Evolutionary conservation across 2,329 filamentous ascomycete species (phyloP).

Genomic region (Cladosporium halotolerans): DNA sequence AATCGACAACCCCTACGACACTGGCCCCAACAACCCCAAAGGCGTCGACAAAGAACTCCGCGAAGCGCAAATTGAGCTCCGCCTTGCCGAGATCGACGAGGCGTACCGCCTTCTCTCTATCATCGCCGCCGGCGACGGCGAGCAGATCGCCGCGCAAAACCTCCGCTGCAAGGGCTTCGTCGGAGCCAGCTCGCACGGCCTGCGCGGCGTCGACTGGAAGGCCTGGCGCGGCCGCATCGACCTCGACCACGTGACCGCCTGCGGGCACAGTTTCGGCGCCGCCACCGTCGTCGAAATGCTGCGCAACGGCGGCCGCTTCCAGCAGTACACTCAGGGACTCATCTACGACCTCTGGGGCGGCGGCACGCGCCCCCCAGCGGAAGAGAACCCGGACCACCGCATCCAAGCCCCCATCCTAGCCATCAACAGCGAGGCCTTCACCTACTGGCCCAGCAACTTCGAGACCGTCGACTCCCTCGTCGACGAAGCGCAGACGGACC

Average conservation of each 20-base stretch:
- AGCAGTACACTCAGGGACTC: slow-evolving; percentile 57
- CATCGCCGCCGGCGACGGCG: slow-evolving; percentile 50
- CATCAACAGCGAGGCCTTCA: slow-evolving; percentile 63
- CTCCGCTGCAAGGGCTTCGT: slow-evolving; percentile 52
- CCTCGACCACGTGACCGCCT: slow-evolving; percentile 52
- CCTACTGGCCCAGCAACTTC: slow-evolving; percentile 63
- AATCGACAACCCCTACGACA: slow-evolving; percentile 44
- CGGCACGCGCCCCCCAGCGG: slow-evolving; percentile 36
- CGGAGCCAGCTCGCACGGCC: slow-evolving; percentile 53
- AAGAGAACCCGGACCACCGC: slow-evolving; percentile 38
- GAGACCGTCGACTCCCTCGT: slow-evolving; percentile 51
- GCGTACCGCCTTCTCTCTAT: slow-evolving; percentile 51
- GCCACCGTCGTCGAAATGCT: slow-evolving; percentile 58
- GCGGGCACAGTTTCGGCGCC: slow-evolving; percentile 63
- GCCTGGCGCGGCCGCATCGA: slow-evolving; percentile 53
- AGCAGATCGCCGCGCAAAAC: slow-evolving; percentile 47
- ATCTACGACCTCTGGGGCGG: slow-evolving; percentile 61
- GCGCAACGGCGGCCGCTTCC: slow-evolving; percentile 48
- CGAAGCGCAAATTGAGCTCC: slow-evolving; percentile 55
- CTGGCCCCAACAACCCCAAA: slow-evolving; percentile 48
- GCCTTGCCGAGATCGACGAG: slow-evolving; percentile 60
- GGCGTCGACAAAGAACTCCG: slow-evolving; percentile 57
- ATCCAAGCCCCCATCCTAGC: slow-evolving; percentile 53
- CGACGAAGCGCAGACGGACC: slow-evolving; percentile 46
- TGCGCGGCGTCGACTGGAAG: slow-evolving; percentile 52